Evolutionary conservation across 1,139 yeast genomes (phyloP).

Genomic region (Chernovozyma sophiae-reginae): DNA sequence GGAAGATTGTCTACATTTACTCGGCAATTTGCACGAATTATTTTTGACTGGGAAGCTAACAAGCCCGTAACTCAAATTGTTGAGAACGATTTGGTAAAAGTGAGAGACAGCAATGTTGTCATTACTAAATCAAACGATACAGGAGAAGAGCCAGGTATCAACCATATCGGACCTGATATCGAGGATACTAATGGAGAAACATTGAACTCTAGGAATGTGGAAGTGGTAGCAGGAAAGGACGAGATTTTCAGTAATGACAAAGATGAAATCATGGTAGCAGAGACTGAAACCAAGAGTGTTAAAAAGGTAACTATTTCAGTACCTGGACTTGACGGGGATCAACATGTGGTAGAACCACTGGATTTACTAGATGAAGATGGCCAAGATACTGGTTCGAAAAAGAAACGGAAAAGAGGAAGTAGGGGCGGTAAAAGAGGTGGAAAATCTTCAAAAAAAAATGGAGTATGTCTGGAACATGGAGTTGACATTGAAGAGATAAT

Average conservation of each 20-base stretch:
- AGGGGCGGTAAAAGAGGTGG: slow-evolving; percentile 69
- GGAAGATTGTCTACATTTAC: slow-evolving; percentile 33
- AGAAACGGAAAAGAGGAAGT: slow-evolving; percentile 76
- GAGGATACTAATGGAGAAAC: no score
- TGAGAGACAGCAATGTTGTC: no score
- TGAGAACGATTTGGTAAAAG: neutral
- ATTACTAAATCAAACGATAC: no score
- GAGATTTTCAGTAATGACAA: no score
- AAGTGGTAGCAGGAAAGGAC: no score
- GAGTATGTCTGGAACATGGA: slow-evolving; percentile 11
- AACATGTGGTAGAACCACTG: slow-evolving; percentile 1
- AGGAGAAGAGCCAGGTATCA: no score
- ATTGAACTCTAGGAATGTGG: no score
- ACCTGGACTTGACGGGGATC: neutral
- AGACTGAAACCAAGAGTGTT: no score
- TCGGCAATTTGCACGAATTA: slow-evolving; percentile 5
- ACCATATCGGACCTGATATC: no score
- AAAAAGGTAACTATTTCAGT: slow-evolving; percentile 3
- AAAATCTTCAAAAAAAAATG: slow-evolving; percentile 45
- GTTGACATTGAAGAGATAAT: slow-evolving; percentile 9
- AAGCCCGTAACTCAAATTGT: neutral
- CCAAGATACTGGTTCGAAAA: slow-evolving; percentile 16
- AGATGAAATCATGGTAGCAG: no score
- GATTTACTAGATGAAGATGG: slow-evolving; percentile 7
- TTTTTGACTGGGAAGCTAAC: slow-evolving; percentile 1